Conservation (phyloP, 306 rosid species). For the Pyrus communis region DNA sequence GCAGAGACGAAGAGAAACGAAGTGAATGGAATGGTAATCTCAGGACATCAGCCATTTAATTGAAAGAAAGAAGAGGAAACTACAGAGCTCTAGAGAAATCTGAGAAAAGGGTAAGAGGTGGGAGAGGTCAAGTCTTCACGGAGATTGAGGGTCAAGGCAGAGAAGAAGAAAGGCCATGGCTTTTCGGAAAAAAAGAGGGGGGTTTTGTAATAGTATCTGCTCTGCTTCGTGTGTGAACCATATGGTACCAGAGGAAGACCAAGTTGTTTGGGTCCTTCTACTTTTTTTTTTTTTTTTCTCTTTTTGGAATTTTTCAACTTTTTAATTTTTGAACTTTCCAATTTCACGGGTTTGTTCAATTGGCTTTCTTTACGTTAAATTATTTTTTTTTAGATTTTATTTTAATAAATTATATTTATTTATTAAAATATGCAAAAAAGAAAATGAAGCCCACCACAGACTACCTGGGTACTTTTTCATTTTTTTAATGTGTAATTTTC, state of each 20-base stretch:
- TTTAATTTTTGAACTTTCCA: neutral
- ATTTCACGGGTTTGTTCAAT: neutral
- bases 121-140: neutral
- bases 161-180: conserved; percentile 4
- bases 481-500: no score
- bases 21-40: conserved; percentile 51
- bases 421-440: no score
- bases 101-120: neutral
- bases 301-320: no score
- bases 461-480: no score
- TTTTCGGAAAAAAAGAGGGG: neutral
- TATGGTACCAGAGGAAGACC: neutral
- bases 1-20: conserved; percentile 44
- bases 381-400: no score
- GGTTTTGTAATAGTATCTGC: neutral
- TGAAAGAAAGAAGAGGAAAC: neutral
- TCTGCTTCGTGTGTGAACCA: neutral
- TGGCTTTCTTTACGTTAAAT: no score
- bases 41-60: conserved; percentile 67
- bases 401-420: no score
- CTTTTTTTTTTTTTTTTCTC: no score
- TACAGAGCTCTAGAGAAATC: neutral
- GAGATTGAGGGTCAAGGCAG: neutral
- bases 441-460: no score
- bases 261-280: neutral